Percentiles rank a stretch among this genome's conserved stretches.
Conservation (phyloP, 2,329 filamentous ascomycete species). For the Xylogone sp. region DNA sequence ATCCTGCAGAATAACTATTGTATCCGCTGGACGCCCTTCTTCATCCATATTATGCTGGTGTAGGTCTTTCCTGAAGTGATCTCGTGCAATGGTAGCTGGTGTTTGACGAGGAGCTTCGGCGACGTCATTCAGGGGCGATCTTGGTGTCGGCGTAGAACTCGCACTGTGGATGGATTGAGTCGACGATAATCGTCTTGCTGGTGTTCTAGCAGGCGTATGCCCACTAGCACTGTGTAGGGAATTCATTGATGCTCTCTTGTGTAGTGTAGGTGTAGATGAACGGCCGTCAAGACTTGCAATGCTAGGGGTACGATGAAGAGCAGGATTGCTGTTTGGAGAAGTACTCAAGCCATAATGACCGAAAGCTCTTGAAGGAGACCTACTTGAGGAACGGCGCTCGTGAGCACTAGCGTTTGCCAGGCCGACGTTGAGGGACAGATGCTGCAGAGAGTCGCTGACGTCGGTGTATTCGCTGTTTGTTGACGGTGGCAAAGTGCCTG, state of each 20-base stretch:
- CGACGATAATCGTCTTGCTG: conserved; percentile 39
- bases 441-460: conserved; percentile 39
- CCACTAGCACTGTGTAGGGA: conserved; percentile 36
- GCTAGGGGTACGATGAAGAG: conserved; percentile 33
- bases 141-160: conserved; percentile 29
- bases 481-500: background rate
- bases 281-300: conserved; percentile 37
- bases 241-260: conserved; percentile 37
- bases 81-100: conserved; percentile 38
- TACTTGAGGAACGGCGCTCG: background rate
- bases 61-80: conserved; percentile 27
- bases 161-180: conserved; percentile 29
- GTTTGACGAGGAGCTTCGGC: conserved; percentile 35
- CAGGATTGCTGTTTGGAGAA: conserved; percentile 2
- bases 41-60: conserved; percentile 21
- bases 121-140: conserved; percentile 34
- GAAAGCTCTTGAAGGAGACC: background rate
- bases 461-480: conserved; percentile 19
- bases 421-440: conserved; percentile 29
- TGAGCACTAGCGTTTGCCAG: background rate
- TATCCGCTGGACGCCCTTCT: conserved; percentile 44
- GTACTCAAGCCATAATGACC: background rate
- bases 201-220: conserved; percentile 30
- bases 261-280: conserved; percentile 36
- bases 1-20: conserved; percentile 85